Percentiles rank a stretch among this genome's conserved stretches.
Evolutionary conservation across 495 filamentous ascomycete species (phyloP).

Genomic region (Margaritispora aquatica): DNA sequence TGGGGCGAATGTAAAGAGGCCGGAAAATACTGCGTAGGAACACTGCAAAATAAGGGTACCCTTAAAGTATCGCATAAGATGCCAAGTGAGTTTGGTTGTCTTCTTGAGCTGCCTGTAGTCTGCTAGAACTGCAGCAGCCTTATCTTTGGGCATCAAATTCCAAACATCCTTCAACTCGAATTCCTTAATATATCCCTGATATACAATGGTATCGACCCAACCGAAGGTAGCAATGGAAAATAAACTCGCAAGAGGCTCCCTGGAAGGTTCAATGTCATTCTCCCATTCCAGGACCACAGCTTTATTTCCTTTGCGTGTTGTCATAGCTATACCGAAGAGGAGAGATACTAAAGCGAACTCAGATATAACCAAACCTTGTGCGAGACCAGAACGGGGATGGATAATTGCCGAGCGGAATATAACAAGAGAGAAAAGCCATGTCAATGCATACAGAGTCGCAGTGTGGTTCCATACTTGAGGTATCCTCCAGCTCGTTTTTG

Average conservation of each 20-base stretch:
- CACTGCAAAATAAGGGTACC: slow-evolving; percentile 70
- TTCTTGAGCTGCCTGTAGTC: slow-evolving; percentile 83
- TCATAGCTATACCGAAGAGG: slow-evolving; percentile 66
- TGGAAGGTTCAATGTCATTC: slow-evolving; percentile 75
- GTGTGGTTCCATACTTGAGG: slow-evolving; percentile 91
- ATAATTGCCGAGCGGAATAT: slow-evolving; percentile 82
- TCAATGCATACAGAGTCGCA: slow-evolving; percentile 71
- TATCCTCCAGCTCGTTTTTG: slow-evolving; percentile 58
- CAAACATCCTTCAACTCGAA: slow-evolving; percentile 80
- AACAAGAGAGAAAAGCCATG: slow-evolving; percentile 71
- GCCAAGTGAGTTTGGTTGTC: slow-evolving; percentile 72
- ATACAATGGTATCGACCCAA: slow-evolving; percentile 88
- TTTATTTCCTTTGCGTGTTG: slow-evolving; percentile 88
- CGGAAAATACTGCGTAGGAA: slow-evolving; percentile 68
- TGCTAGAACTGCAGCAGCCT: slow-evolving; percentile 69
- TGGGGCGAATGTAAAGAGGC: slow-evolving; percentile 80
- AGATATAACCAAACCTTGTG: slow-evolving; percentile 54
- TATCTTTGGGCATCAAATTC: slow-evolving; percentile 85
- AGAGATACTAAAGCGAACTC: slow-evolving; percentile 71
- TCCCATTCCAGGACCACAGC: slow-evolving; percentile 80
- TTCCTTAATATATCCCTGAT: slow-evolving; percentile 83
- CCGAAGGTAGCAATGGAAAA: slow-evolving; percentile 82
- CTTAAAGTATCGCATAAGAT: slow-evolving; percentile 79
- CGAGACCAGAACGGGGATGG: slow-evolving; percentile 59
- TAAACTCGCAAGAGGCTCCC: slow-evolving; percentile 78